phyloP scores from a whole-genome alignment of 495 filamentous ascomycete genomes.

The Cenococcum geophilum region DNA sequence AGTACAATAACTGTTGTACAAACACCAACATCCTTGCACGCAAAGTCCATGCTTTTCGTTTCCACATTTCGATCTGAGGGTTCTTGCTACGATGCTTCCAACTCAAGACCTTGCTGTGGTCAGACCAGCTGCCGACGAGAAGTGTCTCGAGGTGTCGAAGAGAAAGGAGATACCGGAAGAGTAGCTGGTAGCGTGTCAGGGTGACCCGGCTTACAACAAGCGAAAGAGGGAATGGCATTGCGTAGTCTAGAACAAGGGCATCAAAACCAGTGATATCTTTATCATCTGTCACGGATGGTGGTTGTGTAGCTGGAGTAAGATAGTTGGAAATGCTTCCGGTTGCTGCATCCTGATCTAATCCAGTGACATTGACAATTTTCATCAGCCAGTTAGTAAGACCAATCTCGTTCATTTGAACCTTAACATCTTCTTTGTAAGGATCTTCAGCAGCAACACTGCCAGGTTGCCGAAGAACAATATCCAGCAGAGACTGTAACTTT shows the following conservation, averaged over 20 bases:
- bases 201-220: conserved; percentile 95
- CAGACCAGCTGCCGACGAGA: conserved; percentile 79
- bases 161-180: conserved; percentile 87
- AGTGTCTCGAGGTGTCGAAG: conserved; percentile 82
- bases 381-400: conserved; percentile 88
- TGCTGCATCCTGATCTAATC: conserved; percentile 78
- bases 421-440: conserved; percentile 96
- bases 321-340: conserved; percentile 45
- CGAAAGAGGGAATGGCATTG: conserved; percentile 92
- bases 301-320: conserved; percentile 46
- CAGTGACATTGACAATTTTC: conserved; percentile 90
- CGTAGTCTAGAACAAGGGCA: conserved; percentile 86
- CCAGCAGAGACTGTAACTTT: conserved; percentile 89
- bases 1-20: conserved; percentile 92
- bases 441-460: conserved; percentile 91
- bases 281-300: conserved; percentile 56
- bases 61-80: conserved; percentile 79
- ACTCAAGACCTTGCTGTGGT: conserved; percentile 72
- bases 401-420: conserved; percentile 92
- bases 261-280: conserved; percentile 85
- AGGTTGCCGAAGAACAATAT: conserved; percentile 89
- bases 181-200: conserved; percentile 86
- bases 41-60: conserved; percentile 84
- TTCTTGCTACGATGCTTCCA: conserved; percentile 78
- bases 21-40: conserved; percentile 93